Percentiles rank a stretch among this genome's conserved stretches.
Conservation (phyloP, 176 grass and related monocot genomes). For the Phragmites australis region DNA sequence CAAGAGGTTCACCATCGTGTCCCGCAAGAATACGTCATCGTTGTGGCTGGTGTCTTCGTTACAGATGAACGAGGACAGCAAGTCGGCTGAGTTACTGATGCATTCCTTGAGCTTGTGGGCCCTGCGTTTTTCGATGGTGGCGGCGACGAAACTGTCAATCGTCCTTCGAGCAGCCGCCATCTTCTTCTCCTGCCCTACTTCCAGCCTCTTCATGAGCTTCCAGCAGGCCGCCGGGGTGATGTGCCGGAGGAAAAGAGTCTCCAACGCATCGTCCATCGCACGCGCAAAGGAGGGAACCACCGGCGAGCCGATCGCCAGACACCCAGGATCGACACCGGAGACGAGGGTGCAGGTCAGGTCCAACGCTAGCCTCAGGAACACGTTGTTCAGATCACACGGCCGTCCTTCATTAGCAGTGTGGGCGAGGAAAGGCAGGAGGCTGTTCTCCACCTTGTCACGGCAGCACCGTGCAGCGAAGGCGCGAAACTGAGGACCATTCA, state of each 20-base stretch:
- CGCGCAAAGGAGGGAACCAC: conserved; percentile 48
- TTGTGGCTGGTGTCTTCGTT: too few species aligned
- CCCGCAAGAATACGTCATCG: too few species aligned
- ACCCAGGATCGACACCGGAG: conserved; percentile 58
- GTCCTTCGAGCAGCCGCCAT: conserved; percentile 44
- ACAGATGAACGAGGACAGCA: conserved; percentile 62
- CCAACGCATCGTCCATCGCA: conserved; percentile 58
- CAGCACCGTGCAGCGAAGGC: not conserved
- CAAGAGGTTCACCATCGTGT: conserved; percentile 56
- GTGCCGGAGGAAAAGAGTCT: conserved; percentile 51
- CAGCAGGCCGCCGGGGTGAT: conserved; percentile 33
- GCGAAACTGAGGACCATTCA: not conserved
- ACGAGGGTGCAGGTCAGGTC: conserved; percentile 43
- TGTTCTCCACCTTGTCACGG: conserved; percentile 15
- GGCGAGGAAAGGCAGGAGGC: conserved; percentile 20
- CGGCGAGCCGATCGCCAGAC: conserved; percentile 42
- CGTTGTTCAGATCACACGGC: conserved; percentile 48
- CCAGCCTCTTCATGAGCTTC: conserved; percentile 46
- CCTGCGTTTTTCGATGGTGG: too few species aligned
- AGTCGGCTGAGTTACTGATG: too few species aligned
- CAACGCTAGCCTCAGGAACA: too few species aligned
- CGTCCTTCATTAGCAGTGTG: not conserved
- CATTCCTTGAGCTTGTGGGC: too few species aligned
- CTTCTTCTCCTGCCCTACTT: conserved; percentile 50
- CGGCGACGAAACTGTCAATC: conserved; percentile 57